Conservation (phyloP, 805 yeast genomes). For the Metschnikowia henanensis region DNA sequence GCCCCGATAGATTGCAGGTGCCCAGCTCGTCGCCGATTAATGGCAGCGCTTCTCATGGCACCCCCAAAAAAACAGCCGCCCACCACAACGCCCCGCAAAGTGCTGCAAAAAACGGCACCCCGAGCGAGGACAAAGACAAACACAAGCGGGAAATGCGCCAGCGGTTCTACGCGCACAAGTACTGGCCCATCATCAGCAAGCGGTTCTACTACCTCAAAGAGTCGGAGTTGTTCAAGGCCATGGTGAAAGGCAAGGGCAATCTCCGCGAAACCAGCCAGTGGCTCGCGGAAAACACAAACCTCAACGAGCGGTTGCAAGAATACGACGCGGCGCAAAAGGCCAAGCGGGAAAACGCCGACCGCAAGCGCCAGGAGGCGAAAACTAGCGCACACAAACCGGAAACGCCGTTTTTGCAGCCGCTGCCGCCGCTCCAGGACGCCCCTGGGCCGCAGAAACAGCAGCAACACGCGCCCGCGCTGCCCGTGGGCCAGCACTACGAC, state of each 20-base stretch:
- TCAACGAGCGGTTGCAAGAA: slow-evolving; percentile 16
- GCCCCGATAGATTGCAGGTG: slow-evolving; percentile 30
- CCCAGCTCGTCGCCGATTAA: slow-evolving; percentile 42
- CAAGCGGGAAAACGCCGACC: slow-evolving; percentile 6
- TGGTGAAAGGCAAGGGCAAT: slow-evolving; percentile 44
- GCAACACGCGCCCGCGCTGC: too few relatives aligned
- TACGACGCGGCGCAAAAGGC: slow-evolving; percentile 14
- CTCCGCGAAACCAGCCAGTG: slow-evolving; percentile 39
- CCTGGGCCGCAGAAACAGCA: too few relatives aligned
- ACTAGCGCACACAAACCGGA: not conserved
- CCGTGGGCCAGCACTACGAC: slow-evolving; percentile 19
- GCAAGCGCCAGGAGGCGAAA: not conserved
- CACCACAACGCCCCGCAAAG: too few relatives aligned
- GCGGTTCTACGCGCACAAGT: slow-evolving; percentile 36
- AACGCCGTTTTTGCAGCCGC: not conserved
- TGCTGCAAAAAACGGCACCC: slow-evolving; percentile 5
- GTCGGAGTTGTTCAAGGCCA: slow-evolving; percentile 41
- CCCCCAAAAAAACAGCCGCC: too few relatives aligned
- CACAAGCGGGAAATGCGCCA: slow-evolving; percentile 24
- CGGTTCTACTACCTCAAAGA: slow-evolving; percentile 41
- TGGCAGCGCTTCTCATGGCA: slow-evolving; percentile 8
- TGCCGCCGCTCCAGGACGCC: too few relatives aligned
- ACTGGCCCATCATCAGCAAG: slow-evolving; percentile 37
- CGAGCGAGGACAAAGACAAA: slow-evolving; percentile 15
- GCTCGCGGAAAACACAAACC: slow-evolving; percentile 32